Percentiles rank a stretch among this genome's conserved stretches.
Conservation (phyloP, 2,329 filamentous ascomycete genomes). For the Cladophialophora psammophila region DNA sequence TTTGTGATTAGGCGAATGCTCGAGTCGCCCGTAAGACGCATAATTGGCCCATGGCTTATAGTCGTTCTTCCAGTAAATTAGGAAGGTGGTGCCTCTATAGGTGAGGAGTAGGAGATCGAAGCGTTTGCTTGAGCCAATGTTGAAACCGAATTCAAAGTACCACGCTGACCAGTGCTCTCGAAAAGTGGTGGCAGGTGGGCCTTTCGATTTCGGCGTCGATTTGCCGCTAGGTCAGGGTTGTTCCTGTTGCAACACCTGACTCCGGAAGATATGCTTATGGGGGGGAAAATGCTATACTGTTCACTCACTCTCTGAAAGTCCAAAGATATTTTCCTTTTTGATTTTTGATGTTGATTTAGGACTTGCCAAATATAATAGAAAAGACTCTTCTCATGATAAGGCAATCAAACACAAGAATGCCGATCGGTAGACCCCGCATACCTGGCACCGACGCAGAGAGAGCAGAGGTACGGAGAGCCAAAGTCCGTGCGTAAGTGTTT, state of each 20-base stretch:
- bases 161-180: conserved; percentile 8
- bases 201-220: not conserved
- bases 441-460: conserved; percentile 36
- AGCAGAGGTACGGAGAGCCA: conserved; percentile 32
- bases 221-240: not conserved
- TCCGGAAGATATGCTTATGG: not conserved
- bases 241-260: not conserved
- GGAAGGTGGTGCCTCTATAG: not conserved
- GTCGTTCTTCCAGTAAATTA: not conserved
- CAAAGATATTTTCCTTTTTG: not conserved
- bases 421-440: conserved; percentile 32
- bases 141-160: not conserved
- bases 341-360: conserved; percentile 5
- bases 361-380: not conserved
- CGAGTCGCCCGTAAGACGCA: conserved; percentile 4
- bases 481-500: conserved; percentile 28
- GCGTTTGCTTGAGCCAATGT: not conserved
- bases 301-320: conserved; percentile 3
- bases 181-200: not conserved
- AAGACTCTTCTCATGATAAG: not conserved
- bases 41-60: conserved; percentile 1
- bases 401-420: conserved; percentile 20
- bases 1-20: not conserved
- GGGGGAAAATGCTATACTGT: not conserved
- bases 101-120: not conserved